These are phyloP conservation scores for Trichosporon coremiiforme DNA, from an alignment of 1,284 basidiomycete genomes.

Conservation along the genomic window DNA sequence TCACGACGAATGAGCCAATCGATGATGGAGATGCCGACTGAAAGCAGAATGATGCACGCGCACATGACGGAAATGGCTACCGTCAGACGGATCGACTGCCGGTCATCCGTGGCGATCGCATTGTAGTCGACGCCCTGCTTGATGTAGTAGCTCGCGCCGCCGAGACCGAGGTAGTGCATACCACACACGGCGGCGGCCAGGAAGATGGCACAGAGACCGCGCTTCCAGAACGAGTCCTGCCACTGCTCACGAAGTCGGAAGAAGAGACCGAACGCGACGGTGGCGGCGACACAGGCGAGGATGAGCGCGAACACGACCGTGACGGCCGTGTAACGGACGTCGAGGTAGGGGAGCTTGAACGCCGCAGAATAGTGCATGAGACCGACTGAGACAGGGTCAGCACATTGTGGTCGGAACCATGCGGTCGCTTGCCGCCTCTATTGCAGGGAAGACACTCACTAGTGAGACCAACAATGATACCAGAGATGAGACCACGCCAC, in stretches of 20 bases:
- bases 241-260: slow-evolving; percentile 59
- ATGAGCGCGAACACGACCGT: slow-evolving; percentile 58
- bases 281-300: slow-evolving; percentile 58
- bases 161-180: slow-evolving; percentile 61
- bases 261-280: slow-evolving; percentile 58
- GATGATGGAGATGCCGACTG: slow-evolving; percentile 54
- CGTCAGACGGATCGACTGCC: slow-evolving; percentile 53
- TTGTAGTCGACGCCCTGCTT: slow-evolving; percentile 30
- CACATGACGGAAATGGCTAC: slow-evolving; percentile 60
- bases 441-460: slow-evolving; percentile 60
- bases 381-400: slow-evolving; percentile 42
- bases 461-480: slow-evolving; percentile 76
- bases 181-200: slow-evolving; percentile 59
- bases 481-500: slow-evolving; percentile 59
- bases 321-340: slow-evolving; percentile 46
- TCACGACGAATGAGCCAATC: slow-evolving; percentile 55
- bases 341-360: slow-evolving; percentile 54
- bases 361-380: slow-evolving; percentile 60
- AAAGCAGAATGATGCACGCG: slow-evolving; percentile 57
- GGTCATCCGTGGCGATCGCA: slow-evolving; percentile 7
- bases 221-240: slow-evolving; percentile 60
- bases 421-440: too few species aligned
- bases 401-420: not conserved
- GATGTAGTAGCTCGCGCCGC: slow-evolving; percentile 57
- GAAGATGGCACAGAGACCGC: slow-evolving; percentile 55